A percentile compares a stretch with the other conserved stretches of the same genome.
phyloP scores from a whole-genome alignment of 305 asterid species.

The Nicotiana rustica region DNA sequence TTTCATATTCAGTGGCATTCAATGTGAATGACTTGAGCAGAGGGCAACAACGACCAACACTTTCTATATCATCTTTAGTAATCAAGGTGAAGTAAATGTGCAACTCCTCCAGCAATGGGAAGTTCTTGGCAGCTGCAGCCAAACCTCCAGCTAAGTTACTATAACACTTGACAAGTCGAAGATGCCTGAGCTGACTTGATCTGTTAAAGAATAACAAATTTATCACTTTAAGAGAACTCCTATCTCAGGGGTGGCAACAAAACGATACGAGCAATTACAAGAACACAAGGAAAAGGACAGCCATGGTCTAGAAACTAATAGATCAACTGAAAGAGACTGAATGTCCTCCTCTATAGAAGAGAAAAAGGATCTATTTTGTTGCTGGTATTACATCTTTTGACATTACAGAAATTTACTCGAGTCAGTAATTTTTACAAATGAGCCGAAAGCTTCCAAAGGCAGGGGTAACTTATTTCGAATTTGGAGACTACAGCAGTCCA shows the following conservation, averaged over 20 bases:
- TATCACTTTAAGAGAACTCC: conserved; percentile 17
- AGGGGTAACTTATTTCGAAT: too few species aligned
- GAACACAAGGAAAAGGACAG: conserved; percentile 20
- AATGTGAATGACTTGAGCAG: neutral
- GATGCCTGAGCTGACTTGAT: conserved; percentile 11
- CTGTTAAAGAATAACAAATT: neutral
- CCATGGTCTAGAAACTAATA: too few species aligned
- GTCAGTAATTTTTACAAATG: too few species aligned
- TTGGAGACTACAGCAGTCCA: too few species aligned
- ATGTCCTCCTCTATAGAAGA: too few species aligned
- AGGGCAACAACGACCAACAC: conserved; percentile 15
- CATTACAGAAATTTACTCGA: too few species aligned
- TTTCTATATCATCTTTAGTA: neutral
- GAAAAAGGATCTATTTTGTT: too few species aligned
- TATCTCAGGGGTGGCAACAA: conserved; percentile 1
- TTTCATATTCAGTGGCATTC: neutral
- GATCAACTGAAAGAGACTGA: too few species aligned
- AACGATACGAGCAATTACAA: neutral
- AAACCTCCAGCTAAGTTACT: neutral
- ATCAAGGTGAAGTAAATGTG: neutral
- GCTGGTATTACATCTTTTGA: too few species aligned
- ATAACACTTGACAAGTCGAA: neutral
- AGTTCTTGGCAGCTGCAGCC: neutral
- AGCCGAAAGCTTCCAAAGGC: too few species aligned
- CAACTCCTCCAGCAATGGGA: conserved; percentile 32